A percentile compares a stretch with the other conserved stretches of the same genome.
These are phyloP conservation scores for Flammula alnicola DNA, from an alignment of 1,284 basidiomycete genomes.

Conservation along the genomic window DNA sequence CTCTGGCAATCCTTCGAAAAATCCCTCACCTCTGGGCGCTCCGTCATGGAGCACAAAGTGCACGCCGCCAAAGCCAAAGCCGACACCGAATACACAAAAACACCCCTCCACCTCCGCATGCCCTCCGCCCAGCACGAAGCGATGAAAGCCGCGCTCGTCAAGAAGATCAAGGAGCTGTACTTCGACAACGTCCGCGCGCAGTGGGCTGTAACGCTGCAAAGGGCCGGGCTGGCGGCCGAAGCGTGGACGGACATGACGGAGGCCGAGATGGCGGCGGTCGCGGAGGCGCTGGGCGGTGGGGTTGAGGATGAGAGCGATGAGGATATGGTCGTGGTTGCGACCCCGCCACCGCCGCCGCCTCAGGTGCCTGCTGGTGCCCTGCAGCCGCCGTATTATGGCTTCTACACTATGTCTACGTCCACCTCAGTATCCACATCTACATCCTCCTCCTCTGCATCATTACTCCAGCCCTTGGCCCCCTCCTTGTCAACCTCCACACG, in stretches of 20 bases:
- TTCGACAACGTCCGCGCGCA: constrained; percentile 36
- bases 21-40: constrained; percentile 34
- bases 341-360: constrained; percentile 19
- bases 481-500: constrained; percentile 35
- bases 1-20: constrained; percentile 46
- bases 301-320: constrained; percentile 26
- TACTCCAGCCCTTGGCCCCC: constrained; percentile 24
- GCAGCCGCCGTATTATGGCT: no score
- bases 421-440: no score
- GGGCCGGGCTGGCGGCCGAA: constrained; percentile 38
- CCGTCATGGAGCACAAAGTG: constrained; percentile 29
- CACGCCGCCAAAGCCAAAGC: constrained; percentile 22
- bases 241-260: constrained; percentile 45
- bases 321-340: constrained; percentile 20
- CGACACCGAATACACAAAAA: constrained; percentile 21
- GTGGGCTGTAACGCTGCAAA: constrained; percentile 41
- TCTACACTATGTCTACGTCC: no score
- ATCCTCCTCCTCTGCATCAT: constrained; percentile 13
- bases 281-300: constrained; percentile 34
- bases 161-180: constrained; percentile 34
- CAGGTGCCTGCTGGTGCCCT: no score
- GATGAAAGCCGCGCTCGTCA: constrained; percentile 28
- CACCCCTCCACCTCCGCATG: constrained; percentile 14
- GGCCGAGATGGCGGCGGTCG: constrained; percentile 37
- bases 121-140: constrained; percentile 33